Base-by-base conservation (phyloP, 371 early-diverging fungal species). In the Choanephora cucurbitarum region DNA sequence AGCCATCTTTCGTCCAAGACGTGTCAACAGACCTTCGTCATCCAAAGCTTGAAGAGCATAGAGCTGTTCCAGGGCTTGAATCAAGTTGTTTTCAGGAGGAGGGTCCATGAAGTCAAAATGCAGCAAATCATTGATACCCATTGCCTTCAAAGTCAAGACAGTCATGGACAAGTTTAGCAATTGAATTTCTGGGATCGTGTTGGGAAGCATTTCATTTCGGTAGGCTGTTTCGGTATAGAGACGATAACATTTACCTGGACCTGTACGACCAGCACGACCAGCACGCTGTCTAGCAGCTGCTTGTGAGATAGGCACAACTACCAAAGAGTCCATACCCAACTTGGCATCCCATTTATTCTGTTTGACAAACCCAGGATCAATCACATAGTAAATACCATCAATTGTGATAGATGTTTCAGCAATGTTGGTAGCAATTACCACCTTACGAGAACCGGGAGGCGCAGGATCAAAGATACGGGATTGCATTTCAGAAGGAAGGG, bases 361-460 rank as follows among this genome's bases (percentile, higher is more conserved):
- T 75, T 99, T 99, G 52, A 94, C 95, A 69, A 98, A 94, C 7
- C 99, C 99, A 39, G 94, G 93, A 67, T 99, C 99, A 14, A 99
- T 86, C 14, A 99, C 99, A 66, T 98, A 99, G 60, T 89, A 94
- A 52, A 99, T 93, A 37, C 98, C 96, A 58, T 98, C 97, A 62
- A 99, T 98, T 1, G 99, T 99, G 51, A 99, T 90, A n/a, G 96
- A 96, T 0, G 99, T 99, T 71, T 99, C 99, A 21, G 98, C 97
- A 69, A 99, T 98, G 69, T 99, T 99, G 17, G 99, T 99, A 24
- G 99, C 92, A 60, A 99, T 89, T 34, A 99, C 95, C 13, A 96
- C 89, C 73, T 99, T 98, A 58, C 98, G 89, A 44, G 86, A 74
- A 5, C 94, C 95, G 1, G 91, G 89, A 32, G 96, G 94, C 7